phyloP scores from a whole-genome alignment of 2,329 filamentous ascomycete genomes.

The Stachybotrys echinatus region DNA sequence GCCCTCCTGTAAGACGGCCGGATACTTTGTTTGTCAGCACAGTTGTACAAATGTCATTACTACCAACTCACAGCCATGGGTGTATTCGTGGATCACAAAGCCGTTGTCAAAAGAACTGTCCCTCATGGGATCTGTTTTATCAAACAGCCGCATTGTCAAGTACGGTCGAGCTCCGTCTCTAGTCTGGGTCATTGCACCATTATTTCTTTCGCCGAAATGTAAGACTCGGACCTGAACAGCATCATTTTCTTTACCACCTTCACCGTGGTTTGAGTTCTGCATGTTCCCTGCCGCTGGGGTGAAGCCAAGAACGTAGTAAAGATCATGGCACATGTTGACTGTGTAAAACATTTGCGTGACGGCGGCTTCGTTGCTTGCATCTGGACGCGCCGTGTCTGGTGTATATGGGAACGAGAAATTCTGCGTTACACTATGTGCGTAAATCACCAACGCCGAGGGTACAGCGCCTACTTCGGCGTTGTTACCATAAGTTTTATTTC shows the following conservation, averaged over 20 bases:
- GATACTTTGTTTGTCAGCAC: constrained; percentile 26
- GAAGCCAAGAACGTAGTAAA: constrained; percentile 48
- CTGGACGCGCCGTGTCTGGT: neutral
- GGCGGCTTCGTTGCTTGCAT: constrained; percentile 21
- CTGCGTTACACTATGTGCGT: constrained; percentile 39
- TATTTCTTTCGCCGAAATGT: constrained; percentile 46
- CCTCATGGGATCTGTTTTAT: constrained; percentile 33
- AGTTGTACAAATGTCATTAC: too few species aligned
- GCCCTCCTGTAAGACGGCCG: constrained; percentile 49
- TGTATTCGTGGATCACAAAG: constrained; percentile 51
- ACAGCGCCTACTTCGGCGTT: neutral
- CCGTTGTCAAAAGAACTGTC: constrained; percentile 49
- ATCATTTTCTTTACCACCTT: constrained; percentile 41
- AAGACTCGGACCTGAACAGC: constrained; percentile 41
- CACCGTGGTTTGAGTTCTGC: constrained; percentile 43
- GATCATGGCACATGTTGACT: constrained; percentile 47
- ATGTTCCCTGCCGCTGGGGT: constrained; percentile 50
- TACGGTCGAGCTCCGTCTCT: constrained; percentile 38
- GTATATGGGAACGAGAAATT: neutral
- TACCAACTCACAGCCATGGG: constrained; percentile 26
- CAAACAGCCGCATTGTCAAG: constrained; percentile 53
- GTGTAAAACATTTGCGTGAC: constrained; percentile 52
- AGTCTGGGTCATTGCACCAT: constrained; percentile 47
- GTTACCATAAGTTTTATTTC: neutral
- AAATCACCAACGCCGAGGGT: neutral